A percentile compares a stretch with the other conserved stretches of the same genome.
phyloP scores from a whole-genome alignment of 306 rosid genomes.

The Quercus mongolica region DNA sequence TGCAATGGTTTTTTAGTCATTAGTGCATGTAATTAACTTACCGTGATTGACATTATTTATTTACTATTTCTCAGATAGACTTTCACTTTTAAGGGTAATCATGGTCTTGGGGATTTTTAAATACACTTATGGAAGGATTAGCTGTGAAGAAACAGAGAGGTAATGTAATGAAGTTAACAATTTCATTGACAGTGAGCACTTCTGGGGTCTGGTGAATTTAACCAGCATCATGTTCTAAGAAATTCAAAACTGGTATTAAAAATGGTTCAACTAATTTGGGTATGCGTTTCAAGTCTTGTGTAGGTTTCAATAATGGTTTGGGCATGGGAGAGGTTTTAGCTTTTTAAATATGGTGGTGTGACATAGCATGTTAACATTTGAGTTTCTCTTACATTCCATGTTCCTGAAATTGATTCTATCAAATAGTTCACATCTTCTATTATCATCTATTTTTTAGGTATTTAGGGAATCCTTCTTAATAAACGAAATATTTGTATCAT shows the following conservation, averaged over 20 bases:
- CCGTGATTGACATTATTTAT: background rate
- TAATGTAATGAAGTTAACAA: background rate
- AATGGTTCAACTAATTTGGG: background rate
- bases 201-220: background rate
- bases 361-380: too few species aligned
- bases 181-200: background rate
- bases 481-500: too few species aligned
- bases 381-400: too few species aligned
- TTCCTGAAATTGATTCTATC: too few species aligned
- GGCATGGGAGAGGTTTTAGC: background rate
- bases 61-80: background rate
- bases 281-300: background rate
- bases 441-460: too few species aligned
- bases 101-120: background rate
- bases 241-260: background rate
- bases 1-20: background rate
- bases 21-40: background rate
- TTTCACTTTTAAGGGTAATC: background rate
- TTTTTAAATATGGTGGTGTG: too few species aligned
- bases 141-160: background rate
- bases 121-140: background rate
- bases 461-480: too few species aligned
- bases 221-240: background rate
- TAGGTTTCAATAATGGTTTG: background rate
- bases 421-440: too few species aligned